Evolutionary conservation across 1,284 basidiomycete species (phyloP).

Genomic region (Apiotrichum gracile): DNA sequence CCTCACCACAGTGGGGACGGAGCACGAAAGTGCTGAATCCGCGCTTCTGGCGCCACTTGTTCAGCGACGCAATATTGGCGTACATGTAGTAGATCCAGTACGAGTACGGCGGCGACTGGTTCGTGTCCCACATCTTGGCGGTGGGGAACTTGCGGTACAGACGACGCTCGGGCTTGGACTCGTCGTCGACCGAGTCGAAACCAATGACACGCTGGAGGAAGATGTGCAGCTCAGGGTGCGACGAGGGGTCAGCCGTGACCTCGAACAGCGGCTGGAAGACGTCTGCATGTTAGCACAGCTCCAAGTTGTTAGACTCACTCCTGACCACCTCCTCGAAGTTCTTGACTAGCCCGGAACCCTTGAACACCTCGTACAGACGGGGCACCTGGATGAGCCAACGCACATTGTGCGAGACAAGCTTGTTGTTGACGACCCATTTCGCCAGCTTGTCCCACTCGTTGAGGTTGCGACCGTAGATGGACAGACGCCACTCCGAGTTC

Average conservation of each 20-base stretch:
- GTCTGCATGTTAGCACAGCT: conserved; percentile 53
- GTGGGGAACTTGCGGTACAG: conserved; percentile 95
- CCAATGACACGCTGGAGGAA: conserved; percentile 94
- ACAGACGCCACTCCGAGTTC: conserved; percentile 95
- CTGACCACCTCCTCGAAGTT: conserved; percentile 88
- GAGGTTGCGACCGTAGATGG: conserved; percentile 74
- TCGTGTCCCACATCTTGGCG: conserved; percentile 81
- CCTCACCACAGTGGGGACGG: conserved; percentile 95
- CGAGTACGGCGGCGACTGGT: conserved; percentile 86
- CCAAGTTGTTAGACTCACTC: conserved; percentile 56
- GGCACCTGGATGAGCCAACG: conserved; percentile 97
- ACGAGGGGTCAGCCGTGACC: conserved; percentile 83
- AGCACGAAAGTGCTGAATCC: conserved; percentile 98
- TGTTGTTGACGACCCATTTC: conserved; percentile 91
- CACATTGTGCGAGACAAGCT: conserved; percentile 92
- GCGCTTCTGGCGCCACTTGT: conserved; percentile 78
- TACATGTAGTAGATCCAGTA: conserved; percentile 99
- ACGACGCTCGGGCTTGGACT: conserved; percentile 86
- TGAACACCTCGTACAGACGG: conserved; percentile 93
- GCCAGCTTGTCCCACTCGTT: conserved; percentile 98
- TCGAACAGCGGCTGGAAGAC: conserved; percentile 92
- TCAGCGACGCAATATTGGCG: conserved; percentile 90
- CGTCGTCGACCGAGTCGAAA: conserved; percentile 97
- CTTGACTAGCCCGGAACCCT: conserved; percentile 73
- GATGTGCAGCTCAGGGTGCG: conserved; percentile 89